A percentile compares a stretch with the other conserved stretches of the same genome.
These are phyloP conservation scores for Podospora tetraspora DNA, from an alignment of 495 filamentous ascomycete species.

Conservation along the genomic window DNA sequence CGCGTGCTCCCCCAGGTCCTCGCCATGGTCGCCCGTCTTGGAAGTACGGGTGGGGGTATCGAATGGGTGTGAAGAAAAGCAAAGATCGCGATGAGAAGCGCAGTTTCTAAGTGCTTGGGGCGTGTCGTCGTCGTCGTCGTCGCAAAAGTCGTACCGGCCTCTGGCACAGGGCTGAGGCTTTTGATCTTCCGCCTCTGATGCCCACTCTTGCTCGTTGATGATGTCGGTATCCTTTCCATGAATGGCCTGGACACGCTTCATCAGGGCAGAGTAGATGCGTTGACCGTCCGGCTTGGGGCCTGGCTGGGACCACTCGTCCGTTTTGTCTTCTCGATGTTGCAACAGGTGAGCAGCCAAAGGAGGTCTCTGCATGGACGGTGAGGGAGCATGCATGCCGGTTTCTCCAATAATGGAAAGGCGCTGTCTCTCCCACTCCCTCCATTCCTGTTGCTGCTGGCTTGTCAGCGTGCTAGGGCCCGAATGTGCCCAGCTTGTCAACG, in stretches of 20 bases:
- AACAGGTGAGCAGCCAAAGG: slow-evolving; percentile 18
- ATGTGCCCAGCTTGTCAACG: slow-evolving; percentile 73
- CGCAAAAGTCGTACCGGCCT: not conserved
- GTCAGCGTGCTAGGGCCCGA: slow-evolving; percentile 47
- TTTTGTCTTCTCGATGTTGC: slow-evolving; percentile 5
- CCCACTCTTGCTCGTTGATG: slow-evolving; percentile 17
- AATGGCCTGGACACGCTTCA: slow-evolving; percentile 53
- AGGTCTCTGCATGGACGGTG: slow-evolving; percentile 33
- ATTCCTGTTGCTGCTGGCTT: slow-evolving; percentile 33
- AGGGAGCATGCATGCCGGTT: slow-evolving; percentile 45
- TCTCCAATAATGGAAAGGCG: slow-evolving; percentile 65
- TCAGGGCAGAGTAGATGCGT: slow-evolving; percentile 67
- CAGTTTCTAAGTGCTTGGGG: not conserved
- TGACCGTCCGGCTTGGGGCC: slow-evolving; percentile 51
- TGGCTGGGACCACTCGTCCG: not conserved
- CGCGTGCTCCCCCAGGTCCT: not conserved
- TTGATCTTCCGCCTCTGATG: not conserved
- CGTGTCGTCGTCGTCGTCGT: slow-evolving; percentile 6
- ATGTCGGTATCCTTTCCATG: slow-evolving; percentile 9
- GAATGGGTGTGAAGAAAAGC: not conserved
- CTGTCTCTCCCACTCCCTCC: slow-evolving; percentile 48
- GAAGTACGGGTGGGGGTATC: slow-evolving; percentile 9
- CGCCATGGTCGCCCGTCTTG: not conserved
- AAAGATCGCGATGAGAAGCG: not conserved
- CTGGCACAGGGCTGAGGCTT: not conserved